phyloP scores from a whole-genome alignment of 441 rosid species.

The Erysimum cheiri region DNA sequence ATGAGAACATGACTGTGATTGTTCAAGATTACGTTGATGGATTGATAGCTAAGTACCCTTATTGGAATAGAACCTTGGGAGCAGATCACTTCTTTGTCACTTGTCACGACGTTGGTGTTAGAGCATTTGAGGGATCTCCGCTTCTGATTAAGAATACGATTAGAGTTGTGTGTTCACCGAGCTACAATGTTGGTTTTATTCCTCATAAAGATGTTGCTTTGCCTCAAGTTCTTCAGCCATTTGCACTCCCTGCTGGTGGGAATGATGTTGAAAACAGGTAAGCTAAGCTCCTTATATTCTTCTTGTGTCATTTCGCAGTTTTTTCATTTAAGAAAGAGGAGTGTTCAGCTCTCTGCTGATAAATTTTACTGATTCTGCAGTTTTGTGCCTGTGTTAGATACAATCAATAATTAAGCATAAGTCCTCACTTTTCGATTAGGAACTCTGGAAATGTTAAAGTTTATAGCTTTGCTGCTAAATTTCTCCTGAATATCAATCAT shows the following conservation, averaged over 20 bases:
- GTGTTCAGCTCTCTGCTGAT: neutral
- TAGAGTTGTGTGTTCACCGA: conserved; percentile 94
- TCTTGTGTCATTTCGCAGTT: neutral
- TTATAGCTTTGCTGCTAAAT: conserved; percentile 19
- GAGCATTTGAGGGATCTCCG: conserved; percentile 88
- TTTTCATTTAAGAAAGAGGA: too few relatives aligned
- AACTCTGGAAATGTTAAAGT: neutral
- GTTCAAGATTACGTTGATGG: conserved; percentile 76
- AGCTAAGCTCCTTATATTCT: neutral
- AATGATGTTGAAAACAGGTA: conserved; percentile 89
- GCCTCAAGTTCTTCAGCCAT: conserved; percentile 93
- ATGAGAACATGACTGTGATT: conserved; percentile 92
- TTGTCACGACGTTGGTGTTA: conserved; percentile 96
- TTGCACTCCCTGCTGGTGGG: conserved; percentile 96
- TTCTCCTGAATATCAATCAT: neutral
- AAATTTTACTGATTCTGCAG: neutral
- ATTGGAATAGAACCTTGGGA: conserved; percentile 95
- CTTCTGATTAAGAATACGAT: conserved; percentile 85
- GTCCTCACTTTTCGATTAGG: neutral
- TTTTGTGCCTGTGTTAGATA: conserved; percentile 2
- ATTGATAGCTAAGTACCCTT: conserved; percentile 75
- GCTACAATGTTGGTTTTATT: conserved; percentile 91
- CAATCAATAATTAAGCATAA: neutral
- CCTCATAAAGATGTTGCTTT: conserved; percentile 97
- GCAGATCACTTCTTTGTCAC: conserved; percentile 98